Base-by-base conservation (phyloP, 2,329 filamentous ascomycete species). In the Acephala macrosclerotiorum region DNA sequence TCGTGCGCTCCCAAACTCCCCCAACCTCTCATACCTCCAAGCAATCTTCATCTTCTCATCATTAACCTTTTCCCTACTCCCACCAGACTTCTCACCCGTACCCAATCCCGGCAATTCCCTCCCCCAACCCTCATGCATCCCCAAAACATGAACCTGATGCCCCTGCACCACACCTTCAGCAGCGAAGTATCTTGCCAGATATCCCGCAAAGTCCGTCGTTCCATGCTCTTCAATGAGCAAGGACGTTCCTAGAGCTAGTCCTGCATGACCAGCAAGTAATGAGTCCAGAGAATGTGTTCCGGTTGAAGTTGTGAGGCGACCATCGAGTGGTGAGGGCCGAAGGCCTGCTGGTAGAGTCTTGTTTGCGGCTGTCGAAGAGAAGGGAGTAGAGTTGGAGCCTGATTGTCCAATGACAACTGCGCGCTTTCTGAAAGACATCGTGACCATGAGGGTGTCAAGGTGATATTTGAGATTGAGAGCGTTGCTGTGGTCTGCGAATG, bases 1-100 rank as follows among this genome's bases (percentile, higher is more conserved):
- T 81, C 67, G 82, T 76, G 66, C 78, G 60, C 83, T 80, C 49
- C 88, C 88, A 72, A 89, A 89, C 70, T 91, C 90, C 18, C 91
- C 91, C 61, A 98, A 79, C 38, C 89, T 87, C 79, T 98, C 94
- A 80, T 99, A 99, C 77, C 96, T 87, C 96, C 96, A 99, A 3
- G 96, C 96, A 81, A 99, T 99, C 81, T 97, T 98, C 96, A 99
- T 98, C 79, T 90, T 94, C 68, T 95, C 91, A 16, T 84, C 83
- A 1, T 79, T 74, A 2, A 76, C 71, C 18, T 75, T 62, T 45
- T 70, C 77, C 80, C 77, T 77, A 73, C 74, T 75, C 25, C 49
- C 25, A 20, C 26, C 25, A 14, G 14, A 2, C 49, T 75, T 77
- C 11, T 75, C 73, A 63, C 77, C 59, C 1, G 83, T 79, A 56